Evolutionary conservation across 768 basidiomycete genomes (phyloP).

Genomic region (Coprinopsis cinerea): DNA sequence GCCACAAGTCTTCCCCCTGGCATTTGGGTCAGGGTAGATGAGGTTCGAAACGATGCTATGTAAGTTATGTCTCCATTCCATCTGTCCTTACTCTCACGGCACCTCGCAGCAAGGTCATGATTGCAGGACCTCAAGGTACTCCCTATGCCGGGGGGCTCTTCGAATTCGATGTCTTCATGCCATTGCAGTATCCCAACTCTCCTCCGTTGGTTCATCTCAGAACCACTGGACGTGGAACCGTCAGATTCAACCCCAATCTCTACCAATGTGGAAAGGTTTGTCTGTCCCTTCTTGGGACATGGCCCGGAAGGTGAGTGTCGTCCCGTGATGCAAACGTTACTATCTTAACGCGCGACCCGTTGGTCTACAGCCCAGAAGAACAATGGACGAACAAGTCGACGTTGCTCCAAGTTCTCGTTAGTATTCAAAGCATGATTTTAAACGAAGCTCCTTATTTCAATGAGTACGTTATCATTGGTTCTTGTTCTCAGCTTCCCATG

Average conservation of each 20-base stretch:
- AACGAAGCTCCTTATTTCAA: slow-evolving; percentile 52
- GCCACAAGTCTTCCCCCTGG: slow-evolving; percentile 51
- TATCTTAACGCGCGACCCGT: not conserved
- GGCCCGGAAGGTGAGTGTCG: slow-evolving; percentile 38
- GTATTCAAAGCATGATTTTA: slow-evolving; percentile 55
- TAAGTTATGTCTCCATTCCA: slow-evolving; percentile 23
- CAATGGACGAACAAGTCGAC: slow-evolving; percentile 49
- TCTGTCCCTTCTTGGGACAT: slow-evolving; percentile 50
- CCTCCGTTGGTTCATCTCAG: slow-evolving; percentile 46
- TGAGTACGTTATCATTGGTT: slow-evolving; percentile 33
- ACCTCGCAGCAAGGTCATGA: slow-evolving; percentile 42
- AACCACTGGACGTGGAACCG: slow-evolving; percentile 45
- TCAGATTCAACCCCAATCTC: slow-evolving; percentile 54
- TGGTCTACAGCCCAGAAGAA: slow-evolving; percentile 25
- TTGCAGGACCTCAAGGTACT: slow-evolving; percentile 51
- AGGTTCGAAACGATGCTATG: slow-evolving; percentile 52
- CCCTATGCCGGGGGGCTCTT: slow-evolving; percentile 51
- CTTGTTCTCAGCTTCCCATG: not conserved
- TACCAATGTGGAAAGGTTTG: slow-evolving; percentile 47
- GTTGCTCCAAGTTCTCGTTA: slow-evolving; percentile 49
- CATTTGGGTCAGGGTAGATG: slow-evolving; percentile 52
- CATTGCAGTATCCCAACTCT: slow-evolving; percentile 40
- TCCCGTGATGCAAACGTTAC: not conserved
- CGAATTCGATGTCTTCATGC: slow-evolving; percentile 54
- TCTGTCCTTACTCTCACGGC: not conserved